These are phyloP conservation scores for Epichloe gansuensis DNA, from an alignment of 2,329 filamentous ascomycete genomes.

Conservation along the genomic window DNA sequence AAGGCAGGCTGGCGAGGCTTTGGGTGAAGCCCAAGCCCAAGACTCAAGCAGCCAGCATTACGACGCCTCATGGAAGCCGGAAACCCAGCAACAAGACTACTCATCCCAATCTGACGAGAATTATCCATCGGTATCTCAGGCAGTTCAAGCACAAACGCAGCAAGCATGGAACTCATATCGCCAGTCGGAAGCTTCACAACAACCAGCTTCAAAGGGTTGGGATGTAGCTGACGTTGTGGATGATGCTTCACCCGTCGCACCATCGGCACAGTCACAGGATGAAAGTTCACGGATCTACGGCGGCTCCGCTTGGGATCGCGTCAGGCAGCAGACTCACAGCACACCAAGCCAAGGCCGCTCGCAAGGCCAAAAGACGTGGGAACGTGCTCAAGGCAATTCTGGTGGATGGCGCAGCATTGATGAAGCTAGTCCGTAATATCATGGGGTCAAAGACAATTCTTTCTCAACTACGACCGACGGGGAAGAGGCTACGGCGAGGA, in stretches of 20 bases:
- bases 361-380: constrained; percentile 11
- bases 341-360: constrained; percentile 13
- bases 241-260: constrained; percentile 31
- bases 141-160: constrained; percentile 4
- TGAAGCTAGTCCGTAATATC: constrained; percentile 12
- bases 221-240: constrained; percentile 19
- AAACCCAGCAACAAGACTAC: constrained; percentile 8
- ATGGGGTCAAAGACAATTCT: constrained; percentile 14
- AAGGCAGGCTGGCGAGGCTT: constrained; percentile 7
- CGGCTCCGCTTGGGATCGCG: constrained; percentile 31
- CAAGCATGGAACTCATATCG: constrained; percentile 8
- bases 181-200: constrained; percentile 6
- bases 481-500: constrained; percentile 25
- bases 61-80: constrained; percentile 9
- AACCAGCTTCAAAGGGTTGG: constrained; percentile 11
- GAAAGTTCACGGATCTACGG: constrained; percentile 7
- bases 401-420: constrained; percentile 12
- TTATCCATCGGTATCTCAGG: constrained; percentile 1
- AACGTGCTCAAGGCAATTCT: constrained; percentile 6
- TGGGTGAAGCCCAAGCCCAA: constrained; percentile 7
- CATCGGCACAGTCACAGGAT: constrained; percentile 16
- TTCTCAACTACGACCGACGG: constrained; percentile 23
- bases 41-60: constrained; percentile 9
- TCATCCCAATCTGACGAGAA: constrained; percentile 3
- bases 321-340: constrained; percentile 25